Percentiles rank a stretch among this genome's conserved stretches.
Conservation (phyloP, 2,329 filamentous ascomycete species). For the Graphilbum sp. region DNA sequence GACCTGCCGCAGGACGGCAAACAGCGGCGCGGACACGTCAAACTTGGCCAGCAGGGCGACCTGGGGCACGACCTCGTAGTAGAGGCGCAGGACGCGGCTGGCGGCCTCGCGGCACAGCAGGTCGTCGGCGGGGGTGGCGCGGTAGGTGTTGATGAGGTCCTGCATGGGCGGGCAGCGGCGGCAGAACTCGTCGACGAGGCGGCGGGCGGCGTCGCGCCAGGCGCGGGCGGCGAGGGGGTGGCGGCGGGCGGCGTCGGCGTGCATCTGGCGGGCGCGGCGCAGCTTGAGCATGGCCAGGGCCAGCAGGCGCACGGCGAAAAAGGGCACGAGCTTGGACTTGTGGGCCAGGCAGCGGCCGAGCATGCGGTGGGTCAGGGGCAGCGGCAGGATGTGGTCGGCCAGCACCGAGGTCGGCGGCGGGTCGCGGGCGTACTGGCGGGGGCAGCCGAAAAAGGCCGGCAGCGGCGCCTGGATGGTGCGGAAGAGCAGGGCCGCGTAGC, state of each 20-base stretch:
- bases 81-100: slow-evolving; percentile 66
- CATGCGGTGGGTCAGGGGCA: slow-evolving; percentile 64
- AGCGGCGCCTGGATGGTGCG: slow-evolving; percentile 60
- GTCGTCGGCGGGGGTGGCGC: slow-evolving; percentile 49
- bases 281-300: slow-evolving; percentile 69
- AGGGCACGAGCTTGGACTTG: slow-evolving; percentile 61
- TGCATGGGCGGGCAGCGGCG: slow-evolving; percentile 68
- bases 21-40: slow-evolving; percentile 66
- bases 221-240: slow-evolving; percentile 16
- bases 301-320: slow-evolving; percentile 71
- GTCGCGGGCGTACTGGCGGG: slow-evolving; percentile 40
- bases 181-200: slow-evolving; percentile 58
- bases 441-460: slow-evolving; percentile 55
- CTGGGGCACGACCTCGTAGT: slow-evolving; percentile 68
- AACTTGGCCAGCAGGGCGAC: slow-evolving; percentile 71
- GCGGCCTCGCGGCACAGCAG: slow-evolving; percentile 61
- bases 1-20: slow-evolving; percentile 47
- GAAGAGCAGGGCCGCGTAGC: slow-evolving; percentile 79
- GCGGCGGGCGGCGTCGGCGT: slow-evolving; percentile 25
- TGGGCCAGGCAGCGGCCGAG: slow-evolving; percentile 65
- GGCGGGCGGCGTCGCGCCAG: slow-evolving; percentile 55
- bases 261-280: slow-evolving; percentile 41
- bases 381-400: slow-evolving; percentile 74
- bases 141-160: slow-evolving; percentile 60
- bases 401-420: slow-evolving; percentile 68